Evolutionary conservation across 129 eudicot species (phyloP), one percentile per base, ranked within the genome.

Genomic region (Calendula officinalis): DNA sequence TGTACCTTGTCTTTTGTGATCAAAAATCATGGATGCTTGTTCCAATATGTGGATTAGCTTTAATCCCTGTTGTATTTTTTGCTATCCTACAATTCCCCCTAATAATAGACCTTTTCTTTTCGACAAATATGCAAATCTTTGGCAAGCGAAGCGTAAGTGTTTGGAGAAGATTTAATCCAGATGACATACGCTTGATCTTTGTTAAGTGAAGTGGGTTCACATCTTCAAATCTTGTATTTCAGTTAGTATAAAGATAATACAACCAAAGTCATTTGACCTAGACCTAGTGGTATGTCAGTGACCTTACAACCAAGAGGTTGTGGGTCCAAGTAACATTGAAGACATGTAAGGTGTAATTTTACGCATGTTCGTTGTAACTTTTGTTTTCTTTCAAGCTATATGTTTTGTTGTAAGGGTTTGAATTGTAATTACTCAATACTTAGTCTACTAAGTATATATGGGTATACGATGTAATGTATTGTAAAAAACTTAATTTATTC

Each of bases 21-120:
- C 5, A 34, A 54, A 48, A 40, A 39, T 38, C 49, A 40, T 77
- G 81, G 81, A 49, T 70, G 53, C 77, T 67, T 47, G 47, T 10
- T 11, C 70, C 67, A 1, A 53, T 71, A 38, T 58, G 64, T 34
- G 60, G 6, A 6, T 22, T 37, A 6, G 68, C 69, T 41, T 13
- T 67, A n/a, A 3, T 70, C 7, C 73, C 77, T 8, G 53, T 77
- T 50, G 13, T 13, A 7, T 64, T n/a, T 13, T 70, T 70, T 38
- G 50, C 56, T 17, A 7, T 12, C 8, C 50, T 57, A 35, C 81
- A 65, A 52, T 65, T 63, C 53, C 59, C 68, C 8, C 77, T 77
- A 5, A 32, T 77, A 32, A 3, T 7, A 64, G 81, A 77, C 64
- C 58, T 64, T 30, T 35, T 41, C 7, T n/a, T 8, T 35, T 61